These are phyloP conservation scores for Hemileccinum rubropunctum DNA, from an alignment of 768 basidiomycete genomes.

Conservation along the genomic window DNA sequence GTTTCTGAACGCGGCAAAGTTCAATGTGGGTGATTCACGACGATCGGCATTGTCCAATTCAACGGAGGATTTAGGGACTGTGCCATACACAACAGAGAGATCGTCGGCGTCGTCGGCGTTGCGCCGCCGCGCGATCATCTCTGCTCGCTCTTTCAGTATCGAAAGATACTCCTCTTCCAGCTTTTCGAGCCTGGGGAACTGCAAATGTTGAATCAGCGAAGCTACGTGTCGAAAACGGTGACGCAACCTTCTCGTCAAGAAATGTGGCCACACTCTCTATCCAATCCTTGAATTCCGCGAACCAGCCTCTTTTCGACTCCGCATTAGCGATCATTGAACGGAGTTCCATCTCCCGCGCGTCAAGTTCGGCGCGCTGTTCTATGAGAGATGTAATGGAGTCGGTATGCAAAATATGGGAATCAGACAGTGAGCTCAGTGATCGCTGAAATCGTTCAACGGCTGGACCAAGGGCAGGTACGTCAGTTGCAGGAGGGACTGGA, in stretches of 20 bases:
- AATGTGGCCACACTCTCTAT: slow-evolving; percentile 81
- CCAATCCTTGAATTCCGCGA: slow-evolving; percentile 74
- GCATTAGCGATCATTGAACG: slow-evolving; percentile 70
- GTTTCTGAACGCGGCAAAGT: slow-evolving; percentile 43
- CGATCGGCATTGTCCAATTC: slow-evolving; percentile 54
- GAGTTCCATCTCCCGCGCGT: slow-evolving; percentile 68
- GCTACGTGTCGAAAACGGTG: neutral
- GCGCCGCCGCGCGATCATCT: slow-evolving; percentile 68
- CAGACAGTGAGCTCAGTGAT: slow-evolving; percentile 55
- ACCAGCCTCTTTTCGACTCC: slow-evolving; percentile 82
- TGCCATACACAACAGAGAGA: slow-evolving; percentile 64
- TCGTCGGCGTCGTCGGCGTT: slow-evolving; percentile 80
- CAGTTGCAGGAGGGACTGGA: slow-evolving; percentile 62
- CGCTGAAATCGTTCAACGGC: slow-evolving; percentile 61
- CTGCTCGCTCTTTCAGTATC: slow-evolving; percentile 68
- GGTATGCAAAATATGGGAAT: slow-evolving; percentile 66
- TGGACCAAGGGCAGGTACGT: slow-evolving; percentile 62
- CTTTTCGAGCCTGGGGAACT: slow-evolving; percentile 79
- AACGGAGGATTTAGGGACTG: slow-evolving; percentile 34
- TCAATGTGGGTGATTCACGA: slow-evolving; percentile 45
- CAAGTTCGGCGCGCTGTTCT: slow-evolving; percentile 62
- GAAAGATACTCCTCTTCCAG: slow-evolving; percentile 74
- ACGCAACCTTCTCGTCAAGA: slow-evolving; percentile 77
- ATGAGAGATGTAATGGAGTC: slow-evolving; percentile 53
- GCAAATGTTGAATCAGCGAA: neutral